Evolutionary conservation across 345 rosid species (phyloP), one percentile per base, ranked within the genome.

Genomic region (Schrenkiella parvula): DNA sequence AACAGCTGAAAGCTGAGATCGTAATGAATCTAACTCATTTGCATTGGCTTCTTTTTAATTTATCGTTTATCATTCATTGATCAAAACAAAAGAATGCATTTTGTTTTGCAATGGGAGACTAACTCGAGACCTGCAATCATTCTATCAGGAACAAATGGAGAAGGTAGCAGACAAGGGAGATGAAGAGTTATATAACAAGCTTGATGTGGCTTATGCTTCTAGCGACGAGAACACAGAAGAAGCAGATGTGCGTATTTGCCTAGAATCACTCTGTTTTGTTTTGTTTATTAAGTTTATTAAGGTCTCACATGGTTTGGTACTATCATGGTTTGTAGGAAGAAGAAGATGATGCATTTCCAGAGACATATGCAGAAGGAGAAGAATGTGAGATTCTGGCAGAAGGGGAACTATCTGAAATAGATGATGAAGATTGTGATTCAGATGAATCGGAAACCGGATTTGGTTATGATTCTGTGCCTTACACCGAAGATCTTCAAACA

Each of bases 1-100:
- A 83, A 73, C 80, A 74, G 75, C 72, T 93, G 53, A 87, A 87
- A 88, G 84, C 77, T 46, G 97, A 91, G 80, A 83, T 93, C 39
- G 98, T 93, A 83, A 53, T 53, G 59, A 22, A 15, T 53, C 37
- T 53, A 53, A 81, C 62, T 51, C 53, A n/a, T 28, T 17, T 17
- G 48, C 58, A 59, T 37, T 31, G 35, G 26, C 32, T 42, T 68
- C 12, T 59, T 18, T 42, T 44, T 32, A 13, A 44, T 21, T 6
- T 42, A 26, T 55, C 38, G 19, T 26, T 50, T 35, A 69, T 62
- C 44, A 43, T 51, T 23, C 19, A 14, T 53, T 17, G 25, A 47
- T 32, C 23, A 38, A 66, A 66, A 22, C 39, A 50, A 19, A 46
- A 43, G 21, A n/a, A 56, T 39, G 54, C 7, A 43, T 25, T 18